Percentiles rank a stretch among this genome's conserved stretches.
Evolutionary conservation across 441 rosid genomes (phyloP).

Genomic region (Adansonia rubrostipa): DNA sequence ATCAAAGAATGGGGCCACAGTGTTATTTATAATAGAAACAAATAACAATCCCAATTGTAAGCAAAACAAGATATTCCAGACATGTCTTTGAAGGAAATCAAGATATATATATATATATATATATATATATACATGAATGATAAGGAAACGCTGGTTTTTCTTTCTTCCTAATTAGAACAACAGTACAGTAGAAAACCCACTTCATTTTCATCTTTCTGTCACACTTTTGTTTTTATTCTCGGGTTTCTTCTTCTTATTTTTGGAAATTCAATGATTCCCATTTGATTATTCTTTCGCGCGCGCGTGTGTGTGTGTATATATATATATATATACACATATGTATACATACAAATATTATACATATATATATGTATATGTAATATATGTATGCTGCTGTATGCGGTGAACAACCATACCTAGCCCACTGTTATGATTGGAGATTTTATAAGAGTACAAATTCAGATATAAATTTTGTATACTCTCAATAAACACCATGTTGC

Average conservation of each 20-base stretch:
- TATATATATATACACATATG: background rate
- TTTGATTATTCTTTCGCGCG: background rate
- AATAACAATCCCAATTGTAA: slow-evolving; percentile 30
- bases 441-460: slow-evolving; percentile 17
- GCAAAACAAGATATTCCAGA: slow-evolving; percentile 50
- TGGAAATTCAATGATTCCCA: slow-evolving; percentile 20
- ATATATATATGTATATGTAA: too few relatives aligned
- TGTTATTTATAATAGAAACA: slow-evolving; percentile 18
- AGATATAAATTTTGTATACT: background rate
- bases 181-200: background rate
- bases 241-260: background rate
- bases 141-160: slow-evolving; percentile 1
- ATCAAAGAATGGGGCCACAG: slow-evolving; percentile 34
- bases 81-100: slow-evolving; percentile 36
- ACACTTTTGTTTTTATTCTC: background rate
- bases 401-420: slow-evolving; percentile 25
- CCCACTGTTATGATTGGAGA: slow-evolving; percentile 17
- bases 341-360: too few relatives aligned
- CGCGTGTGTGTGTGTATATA: background rate
- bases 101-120: slow-evolving; percentile 14
- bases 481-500: too few relatives aligned
- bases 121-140: slow-evolving; percentile 15
- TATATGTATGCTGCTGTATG: background rate
- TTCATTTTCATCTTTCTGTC: background rate
- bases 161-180: slow-evolving; percentile 3